phyloP scores from a whole-genome alignment of 306 rosid species.

The Begonia loranthoides region DNA sequence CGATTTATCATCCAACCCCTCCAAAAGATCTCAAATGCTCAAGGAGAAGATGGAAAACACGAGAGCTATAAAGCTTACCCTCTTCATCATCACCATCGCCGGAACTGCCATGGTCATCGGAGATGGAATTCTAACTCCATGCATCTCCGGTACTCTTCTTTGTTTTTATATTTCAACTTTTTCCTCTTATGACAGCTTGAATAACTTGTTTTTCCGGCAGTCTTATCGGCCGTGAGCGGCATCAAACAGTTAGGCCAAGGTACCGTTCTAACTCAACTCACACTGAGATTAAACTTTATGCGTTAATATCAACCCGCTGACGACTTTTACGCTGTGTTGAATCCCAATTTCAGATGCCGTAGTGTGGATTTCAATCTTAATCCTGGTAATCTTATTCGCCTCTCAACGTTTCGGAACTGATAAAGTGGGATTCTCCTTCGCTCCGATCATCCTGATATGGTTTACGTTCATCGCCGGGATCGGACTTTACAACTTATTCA shows the following conservation, averaged over 20 bases:
- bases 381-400: conserved; percentile 25
- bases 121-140: conserved; percentile 78
- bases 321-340: too few species aligned
- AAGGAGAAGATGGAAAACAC: conserved; percentile 34
- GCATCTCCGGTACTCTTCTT: conserved; percentile 40
- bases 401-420: conserved; percentile 52
- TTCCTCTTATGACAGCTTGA: background rate
- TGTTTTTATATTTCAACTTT: background rate
- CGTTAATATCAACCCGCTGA: background rate
- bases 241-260: conserved; percentile 56
- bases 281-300: background rate
- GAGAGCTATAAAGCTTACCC: conserved; percentile 16
- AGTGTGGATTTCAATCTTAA: conserved; percentile 36
- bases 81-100: conserved; percentile 34
- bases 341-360: conserved; percentile 21
- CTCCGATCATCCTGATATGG: conserved; percentile 42
- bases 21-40: conserved; percentile 27
- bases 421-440: conserved; percentile 44
- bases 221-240: conserved; percentile 71
- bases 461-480: conserved; percentile 36
- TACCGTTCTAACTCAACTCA: conserved; percentile 2
- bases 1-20: conserved; percentile 22
- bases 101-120: conserved; percentile 80
- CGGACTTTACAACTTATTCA: conserved; percentile 48
- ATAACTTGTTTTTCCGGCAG: conserved; percentile 14